Conservation (phyloP, 2,329 filamentous ascomycete species). For the Ophiostoma perfectum region DNA sequence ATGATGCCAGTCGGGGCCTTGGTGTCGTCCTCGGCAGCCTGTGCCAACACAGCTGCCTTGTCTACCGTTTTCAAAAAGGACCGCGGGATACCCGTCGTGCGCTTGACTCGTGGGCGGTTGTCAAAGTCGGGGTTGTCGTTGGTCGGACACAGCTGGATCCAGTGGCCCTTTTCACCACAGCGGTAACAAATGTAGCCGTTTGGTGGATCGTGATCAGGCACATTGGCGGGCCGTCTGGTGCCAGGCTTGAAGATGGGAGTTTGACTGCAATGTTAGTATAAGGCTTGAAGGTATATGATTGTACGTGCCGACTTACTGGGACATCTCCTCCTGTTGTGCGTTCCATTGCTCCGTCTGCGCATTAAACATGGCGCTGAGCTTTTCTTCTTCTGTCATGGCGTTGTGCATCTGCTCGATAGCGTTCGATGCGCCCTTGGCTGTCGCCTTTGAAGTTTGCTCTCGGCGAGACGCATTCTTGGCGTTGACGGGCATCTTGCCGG, state of each 20-base stretch:
- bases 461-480: constrained; percentile 73
- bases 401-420: constrained; percentile 63
- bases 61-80: constrained; percentile 95
- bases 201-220: constrained; percentile 88
- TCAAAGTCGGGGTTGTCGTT: constrained; percentile 97
- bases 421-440: constrained; percentile 51
- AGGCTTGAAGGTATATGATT: neutral
- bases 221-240: constrained; percentile 63
- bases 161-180: constrained; percentile 96
- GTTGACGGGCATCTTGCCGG: constrained; percentile 86
- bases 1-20: constrained; percentile 86
- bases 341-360: constrained; percentile 89
- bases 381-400: constrained; percentile 88
- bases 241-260: constrained; percentile 57
- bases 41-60: constrained; percentile 70
- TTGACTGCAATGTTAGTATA: constrained; percentile 42
- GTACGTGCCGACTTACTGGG: constrained; percentile 52
- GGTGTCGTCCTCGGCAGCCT: constrained; percentile 69
- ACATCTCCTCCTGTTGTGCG: constrained; percentile 87
- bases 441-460: constrained; percentile 55
- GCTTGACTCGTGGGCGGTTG: constrained; percentile 85
- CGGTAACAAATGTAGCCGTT: constrained; percentile 94
- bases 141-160: constrained; percentile 97
- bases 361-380: constrained; percentile 85
- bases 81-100: constrained; percentile 92